Conservation (phyloP, 257 asterid genomes). For the Thymus quinquecostatus region DNA sequence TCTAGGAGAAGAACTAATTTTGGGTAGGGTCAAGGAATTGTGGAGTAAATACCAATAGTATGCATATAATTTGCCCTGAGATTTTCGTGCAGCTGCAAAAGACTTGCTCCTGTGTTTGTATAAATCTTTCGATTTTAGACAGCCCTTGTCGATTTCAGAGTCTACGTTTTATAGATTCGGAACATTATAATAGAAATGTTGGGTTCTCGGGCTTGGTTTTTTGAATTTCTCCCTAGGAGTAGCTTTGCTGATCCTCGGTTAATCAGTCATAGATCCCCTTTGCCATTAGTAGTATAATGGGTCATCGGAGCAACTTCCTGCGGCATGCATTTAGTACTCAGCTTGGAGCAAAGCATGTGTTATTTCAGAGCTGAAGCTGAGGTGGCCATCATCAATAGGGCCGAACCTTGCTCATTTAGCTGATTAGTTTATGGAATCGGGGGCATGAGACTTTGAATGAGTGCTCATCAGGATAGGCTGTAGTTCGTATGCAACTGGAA, state of each 20-base stretch:
- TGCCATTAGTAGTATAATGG: too few species aligned
- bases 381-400: not conserved
- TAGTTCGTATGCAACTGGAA: too few species aligned
- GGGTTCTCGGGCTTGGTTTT: conserved; percentile 4
- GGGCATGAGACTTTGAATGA: not conserved
- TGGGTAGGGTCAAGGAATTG: not conserved
- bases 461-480: not conserved
- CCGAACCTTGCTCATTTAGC: not conserved
- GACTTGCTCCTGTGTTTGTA: too few species aligned
- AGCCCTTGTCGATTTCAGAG: too few species aligned
- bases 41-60: not conserved
- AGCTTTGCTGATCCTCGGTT: not conserved
- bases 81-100: not conserved
- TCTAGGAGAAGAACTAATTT: conserved; percentile 4
- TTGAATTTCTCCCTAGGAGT: not conserved
- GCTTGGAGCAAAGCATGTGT: too few species aligned
- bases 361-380: not conserved
- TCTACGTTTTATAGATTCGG: too few species aligned
- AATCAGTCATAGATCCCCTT: not conserved
- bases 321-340: too few species aligned
- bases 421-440: not conserved
- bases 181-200: not conserved
- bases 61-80: not conserved
- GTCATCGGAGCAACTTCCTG: too few species aligned
- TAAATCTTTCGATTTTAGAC: not conserved